phyloP scores from a whole-genome alignment of 2,329 filamentous ascomycete genomes.

The Phoma herbarum region DNA sequence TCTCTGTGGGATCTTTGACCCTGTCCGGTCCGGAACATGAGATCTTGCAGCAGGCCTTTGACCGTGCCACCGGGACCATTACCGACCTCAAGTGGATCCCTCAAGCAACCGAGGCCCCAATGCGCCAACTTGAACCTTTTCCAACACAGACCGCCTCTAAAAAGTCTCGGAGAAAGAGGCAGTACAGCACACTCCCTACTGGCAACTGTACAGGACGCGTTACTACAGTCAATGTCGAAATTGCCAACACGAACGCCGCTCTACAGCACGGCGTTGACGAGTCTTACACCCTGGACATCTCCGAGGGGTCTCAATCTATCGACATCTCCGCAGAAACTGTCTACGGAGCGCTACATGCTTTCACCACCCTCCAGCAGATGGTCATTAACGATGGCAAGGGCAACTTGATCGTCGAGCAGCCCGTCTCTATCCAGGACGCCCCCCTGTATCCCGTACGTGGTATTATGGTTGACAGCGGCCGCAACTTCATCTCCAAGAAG shows the following conservation, averaged over 20 bases:
- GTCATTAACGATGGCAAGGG: constrained; percentile 59
- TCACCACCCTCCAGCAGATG: constrained; percentile 66
- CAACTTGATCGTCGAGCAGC: constrained; percentile 61
- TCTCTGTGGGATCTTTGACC: constrained; percentile 52
- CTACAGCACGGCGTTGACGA: constrained; percentile 66
- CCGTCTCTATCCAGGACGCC: constrained; percentile 60
- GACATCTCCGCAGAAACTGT: constrained; percentile 60
- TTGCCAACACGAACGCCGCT: constrained; percentile 57
- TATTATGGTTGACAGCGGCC: constrained; percentile 64
- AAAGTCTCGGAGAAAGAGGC: constrained; percentile 33
- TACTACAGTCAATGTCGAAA: constrained; percentile 56
- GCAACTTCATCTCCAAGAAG: constrained; percentile 61
- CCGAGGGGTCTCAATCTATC: constrained; percentile 52
- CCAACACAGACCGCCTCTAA: constrained; percentile 52
- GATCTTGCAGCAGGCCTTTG: constrained; percentile 58
- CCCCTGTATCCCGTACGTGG: constrained; percentile 64
- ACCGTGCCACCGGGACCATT: constrained; percentile 60
- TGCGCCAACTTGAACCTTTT: constrained; percentile 61
- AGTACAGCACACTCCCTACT: constrained; percentile 25
- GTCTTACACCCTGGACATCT: constrained; percentile 62
- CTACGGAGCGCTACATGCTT: constrained; percentile 65
- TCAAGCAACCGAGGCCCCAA: constrained; percentile 61
- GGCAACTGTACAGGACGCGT: constrained; percentile 48
- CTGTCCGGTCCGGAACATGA: constrained; percentile 52
- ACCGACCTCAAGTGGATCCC: constrained; percentile 63